phyloP scores from a whole-genome alignment of 192 early-diverging fungal genomes.

The Backusella mclennaniae region DNA sequence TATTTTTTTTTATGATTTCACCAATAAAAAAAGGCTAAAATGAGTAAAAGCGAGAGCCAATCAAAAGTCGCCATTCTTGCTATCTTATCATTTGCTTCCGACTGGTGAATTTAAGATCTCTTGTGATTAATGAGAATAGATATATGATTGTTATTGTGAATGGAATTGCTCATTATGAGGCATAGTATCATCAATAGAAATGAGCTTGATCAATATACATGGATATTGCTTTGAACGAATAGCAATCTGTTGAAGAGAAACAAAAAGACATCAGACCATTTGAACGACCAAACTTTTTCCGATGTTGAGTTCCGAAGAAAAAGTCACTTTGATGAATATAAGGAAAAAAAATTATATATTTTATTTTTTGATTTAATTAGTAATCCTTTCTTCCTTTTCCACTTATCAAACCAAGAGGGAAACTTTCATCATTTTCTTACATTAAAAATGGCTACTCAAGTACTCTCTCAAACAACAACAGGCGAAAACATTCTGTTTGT shows the following conservation, averaged over 20 bases:
- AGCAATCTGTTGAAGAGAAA: neutral
- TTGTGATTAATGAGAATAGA: neutral
- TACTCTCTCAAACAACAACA: slow-evolving; percentile 5
- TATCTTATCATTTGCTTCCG: slow-evolving; percentile 4
- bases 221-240: no score
- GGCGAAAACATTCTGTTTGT: slow-evolving; percentile 49
- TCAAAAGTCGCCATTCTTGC: neutral
- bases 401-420: neutral
- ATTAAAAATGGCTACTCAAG: slow-evolving; percentile 3
- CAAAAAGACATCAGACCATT: neutral
- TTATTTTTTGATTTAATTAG: neutral
- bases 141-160: no score
- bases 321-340: neutral
- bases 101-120: slow-evolving; percentile 1
- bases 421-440: neutral
- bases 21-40: neutral
- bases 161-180: no score
- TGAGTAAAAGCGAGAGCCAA: neutral
- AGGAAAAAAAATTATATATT: slow-evolving; percentile 1
- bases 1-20: neutral
- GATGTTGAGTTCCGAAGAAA: neutral
- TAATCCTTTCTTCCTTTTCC: neutral
- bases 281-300: neutral
- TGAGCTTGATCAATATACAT: neutral
- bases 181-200: neutral